A percentile compares a stretch with the other conserved stretches of the same genome.
phyloP scores from a whole-genome alignment of 495 filamentous ascomycete genomes.

The Daldinia childiae region DNA sequence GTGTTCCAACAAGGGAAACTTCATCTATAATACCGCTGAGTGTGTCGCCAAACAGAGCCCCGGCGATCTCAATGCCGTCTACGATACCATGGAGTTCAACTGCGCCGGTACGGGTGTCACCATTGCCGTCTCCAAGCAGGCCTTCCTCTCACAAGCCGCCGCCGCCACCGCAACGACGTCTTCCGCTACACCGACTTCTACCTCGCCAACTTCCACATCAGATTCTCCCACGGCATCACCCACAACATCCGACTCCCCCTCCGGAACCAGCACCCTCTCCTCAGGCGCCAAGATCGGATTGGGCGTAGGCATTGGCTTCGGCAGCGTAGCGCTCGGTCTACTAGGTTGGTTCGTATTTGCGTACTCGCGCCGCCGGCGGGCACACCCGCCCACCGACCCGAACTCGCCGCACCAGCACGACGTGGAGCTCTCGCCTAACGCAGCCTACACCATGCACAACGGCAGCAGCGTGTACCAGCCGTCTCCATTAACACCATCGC shows the following conservation, averaged over 20 bases:
- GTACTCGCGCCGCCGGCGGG: constrained; percentile 34
- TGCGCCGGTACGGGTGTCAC: constrained; percentile 50
- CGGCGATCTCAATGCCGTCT: constrained; percentile 47
- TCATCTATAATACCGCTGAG: constrained; percentile 53
- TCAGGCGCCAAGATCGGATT: constrained; percentile 32
- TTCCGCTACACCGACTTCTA: not conserved
- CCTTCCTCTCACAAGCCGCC: constrained; percentile 40
- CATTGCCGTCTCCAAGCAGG: constrained; percentile 40
- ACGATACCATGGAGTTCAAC: constrained; percentile 49
- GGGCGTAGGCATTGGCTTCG: constrained; percentile 36
- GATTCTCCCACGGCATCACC: constrained; percentile 7
- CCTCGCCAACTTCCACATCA: constrained; percentile 6
- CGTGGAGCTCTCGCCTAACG: constrained; percentile 30
- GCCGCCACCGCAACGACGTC: constrained; percentile 48
- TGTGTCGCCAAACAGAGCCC: constrained; percentile 51
- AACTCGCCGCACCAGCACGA: constrained; percentile 12
- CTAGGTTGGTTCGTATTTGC: constrained; percentile 43
- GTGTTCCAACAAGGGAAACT: constrained; percentile 55
- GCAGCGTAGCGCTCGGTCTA: constrained; percentile 20
- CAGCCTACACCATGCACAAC: not conserved
- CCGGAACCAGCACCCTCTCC: constrained; percentile 4
- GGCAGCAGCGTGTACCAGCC: not conserved
- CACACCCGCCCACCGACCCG: not conserved
- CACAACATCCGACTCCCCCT: not conserved
- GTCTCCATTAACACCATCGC: not conserved